Conservation (phyloP, 1,284 basidiomycete species). For the Rhodotorula glutinis region DNA sequence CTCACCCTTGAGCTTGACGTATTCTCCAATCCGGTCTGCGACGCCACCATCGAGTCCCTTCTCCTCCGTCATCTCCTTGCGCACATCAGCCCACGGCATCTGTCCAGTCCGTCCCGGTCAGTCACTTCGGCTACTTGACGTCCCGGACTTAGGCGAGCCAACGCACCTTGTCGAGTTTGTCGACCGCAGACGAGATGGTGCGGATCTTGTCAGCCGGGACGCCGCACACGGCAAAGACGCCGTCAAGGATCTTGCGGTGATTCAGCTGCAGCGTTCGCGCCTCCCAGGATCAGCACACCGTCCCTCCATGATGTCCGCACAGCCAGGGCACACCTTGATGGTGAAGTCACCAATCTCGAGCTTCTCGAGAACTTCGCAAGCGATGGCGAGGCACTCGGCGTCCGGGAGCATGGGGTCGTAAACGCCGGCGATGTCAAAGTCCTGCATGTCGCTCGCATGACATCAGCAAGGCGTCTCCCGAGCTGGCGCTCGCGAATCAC, state of each 20-base stretch:
- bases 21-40: conserved; percentile 94
- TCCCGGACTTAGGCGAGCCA: background rate
- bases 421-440: conserved; percentile 90
- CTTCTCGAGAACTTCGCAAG: conserved; percentile 75
- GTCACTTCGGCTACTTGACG: too few species aligned
- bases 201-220: conserved; percentile 89
- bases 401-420: conserved; percentile 98
- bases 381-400: conserved; percentile 79
- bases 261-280: conserved; percentile 63
- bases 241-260: conserved; percentile 95
- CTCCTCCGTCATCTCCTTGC: conserved; percentile 92
- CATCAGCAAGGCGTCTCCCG: conserved; percentile 9
- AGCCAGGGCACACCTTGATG: conserved; percentile 65
- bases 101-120: conserved; percentile 43
- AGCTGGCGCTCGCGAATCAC: conserved; percentile 44
- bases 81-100: conserved; percentile 86
- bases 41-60: conserved; percentile 81
- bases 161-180: conserved; percentile 92
- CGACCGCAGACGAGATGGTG: conserved; percentile 93
- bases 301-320: background rate
- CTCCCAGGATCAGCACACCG: conserved; percentile 3
- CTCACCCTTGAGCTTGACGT: conserved; percentile 88
- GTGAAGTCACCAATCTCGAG: conserved; percentile 91
- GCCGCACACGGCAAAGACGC: conserved; percentile 94
- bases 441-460: conserved; percentile 54